These are phyloP conservation scores for Thielaviopsis ethacetica DNA, from an alignment of 2,329 filamentous ascomycete genomes.

Conservation along the genomic window DNA sequence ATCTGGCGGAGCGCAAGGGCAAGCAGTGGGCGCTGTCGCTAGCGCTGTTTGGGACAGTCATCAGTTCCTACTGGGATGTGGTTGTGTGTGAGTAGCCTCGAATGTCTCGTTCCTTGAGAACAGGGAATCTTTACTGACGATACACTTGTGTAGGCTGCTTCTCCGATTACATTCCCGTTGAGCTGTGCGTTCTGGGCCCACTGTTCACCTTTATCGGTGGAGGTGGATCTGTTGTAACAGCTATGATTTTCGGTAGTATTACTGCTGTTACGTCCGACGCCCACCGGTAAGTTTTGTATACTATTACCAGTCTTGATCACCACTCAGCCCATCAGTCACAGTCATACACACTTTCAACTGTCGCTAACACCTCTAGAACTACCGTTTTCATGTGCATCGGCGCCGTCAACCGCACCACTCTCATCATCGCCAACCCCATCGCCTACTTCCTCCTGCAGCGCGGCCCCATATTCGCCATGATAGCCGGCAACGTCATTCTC, in stretches of 20 bases:
- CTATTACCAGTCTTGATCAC: neutral
- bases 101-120: neutral
- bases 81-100: neutral
- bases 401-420: neutral
- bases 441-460: slow-evolving; percentile 10
- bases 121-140: neutral
- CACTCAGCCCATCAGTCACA: too few relatives aligned
- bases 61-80: neutral
- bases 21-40: neutral
- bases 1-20: neutral
- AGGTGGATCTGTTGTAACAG: neutral
- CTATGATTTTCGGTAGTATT: neutral
- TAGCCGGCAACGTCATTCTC: neutral
- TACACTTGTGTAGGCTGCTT: neutral
- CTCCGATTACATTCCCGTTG: neutral
- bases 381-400: slow-evolving; percentile 11
- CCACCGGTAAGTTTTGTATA: neutral
- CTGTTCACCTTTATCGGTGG: neutral
- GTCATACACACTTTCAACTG: too few relatives aligned
- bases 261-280: neutral
- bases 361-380: neutral
- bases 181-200: neutral
- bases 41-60: neutral
- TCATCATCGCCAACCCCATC: slow-evolving; percentile 12
- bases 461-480: slow-evolving; percentile 4